Evolutionary conservation across 106 monocot genomes (phyloP).

Genomic region (Dioscorea dumetorum): DNA sequence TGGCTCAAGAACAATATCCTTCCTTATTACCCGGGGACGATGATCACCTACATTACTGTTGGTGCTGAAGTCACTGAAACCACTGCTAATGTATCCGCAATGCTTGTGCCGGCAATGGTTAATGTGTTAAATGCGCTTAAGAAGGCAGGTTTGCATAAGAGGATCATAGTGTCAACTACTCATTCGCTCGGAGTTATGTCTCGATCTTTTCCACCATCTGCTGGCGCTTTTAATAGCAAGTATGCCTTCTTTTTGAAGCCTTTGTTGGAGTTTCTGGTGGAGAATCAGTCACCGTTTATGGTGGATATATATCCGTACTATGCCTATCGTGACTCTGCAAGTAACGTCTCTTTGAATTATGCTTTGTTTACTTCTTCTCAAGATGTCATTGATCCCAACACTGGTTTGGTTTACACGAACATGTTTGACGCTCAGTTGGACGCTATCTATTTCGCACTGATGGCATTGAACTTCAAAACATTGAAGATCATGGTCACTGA

Average conservation of each 20-base stretch:
- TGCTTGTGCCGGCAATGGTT: conserved; percentile 84
- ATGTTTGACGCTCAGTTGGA: conserved; percentile 96
- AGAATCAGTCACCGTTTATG: conserved; percentile 92
- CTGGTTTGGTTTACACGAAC: conserved; percentile 89
- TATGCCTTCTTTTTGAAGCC: conserved; percentile 86
- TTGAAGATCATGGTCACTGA: conserved; percentile 94
- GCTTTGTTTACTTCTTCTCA: conserved; percentile 55
- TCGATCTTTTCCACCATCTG: conserved; percentile 87
- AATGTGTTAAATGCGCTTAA: conserved; percentile 71
- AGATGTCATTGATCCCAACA: conserved; percentile 94
- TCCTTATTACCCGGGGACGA: conserved; percentile 81
- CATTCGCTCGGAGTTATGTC: conserved; percentile 81
- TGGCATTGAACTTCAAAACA: conserved; percentile 77
- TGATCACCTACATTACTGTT: conserved; percentile 78
- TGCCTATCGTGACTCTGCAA: conserved; percentile 73
- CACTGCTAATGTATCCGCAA: conserved; percentile 50
- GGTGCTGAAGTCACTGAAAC: conserved; percentile 89
- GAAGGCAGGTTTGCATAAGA: conserved; percentile 72
- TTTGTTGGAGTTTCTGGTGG: conserved; percentile 82
- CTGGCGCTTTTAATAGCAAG: conserved; percentile 87
- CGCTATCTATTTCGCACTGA: conserved; percentile 72
- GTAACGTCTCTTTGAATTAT: conserved; percentile 79
- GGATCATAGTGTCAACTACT: conserved; percentile 78
- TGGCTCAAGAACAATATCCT: conserved; percentile 94
- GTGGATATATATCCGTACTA: conserved; percentile 94